phyloP scores from a whole-genome alignment of 345 rosid species.

The Orychophragmus violaceus region DNA sequence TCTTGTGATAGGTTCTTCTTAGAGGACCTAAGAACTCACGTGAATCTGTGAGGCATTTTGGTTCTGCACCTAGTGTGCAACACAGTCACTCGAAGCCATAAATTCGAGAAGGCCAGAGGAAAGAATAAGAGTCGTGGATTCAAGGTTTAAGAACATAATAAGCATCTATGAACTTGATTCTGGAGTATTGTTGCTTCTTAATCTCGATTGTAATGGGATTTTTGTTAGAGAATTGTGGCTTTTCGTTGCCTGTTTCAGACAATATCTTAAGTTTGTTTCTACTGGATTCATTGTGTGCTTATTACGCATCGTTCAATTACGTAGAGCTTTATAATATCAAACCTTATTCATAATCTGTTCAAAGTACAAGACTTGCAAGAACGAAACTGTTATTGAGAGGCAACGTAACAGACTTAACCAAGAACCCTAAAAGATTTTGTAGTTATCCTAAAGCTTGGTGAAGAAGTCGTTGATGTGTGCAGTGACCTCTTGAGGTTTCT shows the following conservation, averaged over 20 bases:
- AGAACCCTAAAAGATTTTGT: no score
- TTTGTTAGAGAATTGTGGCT: constrained; percentile 23
- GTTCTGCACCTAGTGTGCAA: constrained; percentile 95
- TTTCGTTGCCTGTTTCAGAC: constrained; percentile 16
- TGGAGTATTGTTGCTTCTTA: constrained; percentile 14
- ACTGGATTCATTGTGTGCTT: constrained; percentile 5
- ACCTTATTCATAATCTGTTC: no score
- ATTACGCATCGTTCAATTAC: no score
- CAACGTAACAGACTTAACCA: no score
- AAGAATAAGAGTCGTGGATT: constrained; percentile 73
- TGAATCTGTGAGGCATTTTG: constrained; percentile 94
- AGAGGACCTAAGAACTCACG: no score
- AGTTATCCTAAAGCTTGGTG: no score
- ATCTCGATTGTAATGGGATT: constrained; percentile 22
- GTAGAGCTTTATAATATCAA: no score
- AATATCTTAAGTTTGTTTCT: not conserved
- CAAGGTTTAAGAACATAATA: constrained; percentile 43
- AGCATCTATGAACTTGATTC: constrained; percentile 5
- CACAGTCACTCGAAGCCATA: constrained; percentile 85
- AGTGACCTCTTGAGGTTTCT: no score
- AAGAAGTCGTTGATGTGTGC: no score
- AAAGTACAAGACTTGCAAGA: no score
- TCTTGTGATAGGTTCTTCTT: constrained; percentile 60
- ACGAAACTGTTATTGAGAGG: no score
- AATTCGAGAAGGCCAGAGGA: constrained; percentile 87